These are phyloP conservation scores for Scedosporium apiospermum DNA, from an alignment of 2,329 filamentous ascomycete species.

Conservation along the genomic window DNA sequence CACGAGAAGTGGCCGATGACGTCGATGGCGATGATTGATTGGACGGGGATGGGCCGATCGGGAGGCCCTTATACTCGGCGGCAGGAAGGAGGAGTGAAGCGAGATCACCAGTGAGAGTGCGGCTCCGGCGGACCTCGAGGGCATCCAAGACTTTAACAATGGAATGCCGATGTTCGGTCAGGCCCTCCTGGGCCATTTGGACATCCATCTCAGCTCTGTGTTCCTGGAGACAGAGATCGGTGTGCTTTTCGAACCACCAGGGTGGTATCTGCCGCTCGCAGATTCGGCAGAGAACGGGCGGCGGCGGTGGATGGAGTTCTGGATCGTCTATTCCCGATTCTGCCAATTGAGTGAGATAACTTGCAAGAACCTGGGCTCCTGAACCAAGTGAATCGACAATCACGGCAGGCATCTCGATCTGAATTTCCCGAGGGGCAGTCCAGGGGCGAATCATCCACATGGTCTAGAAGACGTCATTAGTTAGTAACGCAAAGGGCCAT, in stretches of 20 bases:
- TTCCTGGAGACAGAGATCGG: slow-evolving; percentile 89
- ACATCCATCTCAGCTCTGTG: slow-evolving; percentile 97
- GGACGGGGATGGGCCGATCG: slow-evolving; percentile 68
- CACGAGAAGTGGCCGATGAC: slow-evolving; percentile 62
- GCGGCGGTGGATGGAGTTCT: slow-evolving; percentile 68
- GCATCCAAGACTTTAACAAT: slow-evolving; percentile 95
- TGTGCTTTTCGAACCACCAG: slow-evolving; percentile 99
- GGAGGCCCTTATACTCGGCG: slow-evolving; percentile 79
- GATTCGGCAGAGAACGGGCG: slow-evolving; percentile 88
- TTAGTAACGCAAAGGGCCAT: slow-evolving; percentile 5
- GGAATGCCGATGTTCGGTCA: slow-evolving; percentile 85
- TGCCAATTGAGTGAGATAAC: slow-evolving; percentile 82
- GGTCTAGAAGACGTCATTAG: slow-evolving; percentile 44
- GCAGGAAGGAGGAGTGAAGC: slow-evolving; percentile 33
- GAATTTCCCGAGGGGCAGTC: slow-evolving; percentile 79
- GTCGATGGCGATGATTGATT: slow-evolving; percentile 63
- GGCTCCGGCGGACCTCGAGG: slow-evolving; percentile 68
- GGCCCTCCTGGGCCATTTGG: slow-evolving; percentile 84
- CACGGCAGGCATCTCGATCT: slow-evolving; percentile 82
- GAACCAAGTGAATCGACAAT: slow-evolving; percentile 91
- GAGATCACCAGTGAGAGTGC: slow-evolving; percentile 47
- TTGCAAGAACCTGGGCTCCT: slow-evolving; percentile 87
- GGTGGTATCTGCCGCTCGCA: slow-evolving; percentile 95
- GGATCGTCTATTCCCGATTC: slow-evolving; percentile 72
- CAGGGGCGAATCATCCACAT: slow-evolving; percentile 99